Evolutionary conservation across 2,329 filamentous ascomycete genomes (phyloP), one percentile per base, ranked within the genome.

Genomic region (Calonectria pauciramosa): DNA sequence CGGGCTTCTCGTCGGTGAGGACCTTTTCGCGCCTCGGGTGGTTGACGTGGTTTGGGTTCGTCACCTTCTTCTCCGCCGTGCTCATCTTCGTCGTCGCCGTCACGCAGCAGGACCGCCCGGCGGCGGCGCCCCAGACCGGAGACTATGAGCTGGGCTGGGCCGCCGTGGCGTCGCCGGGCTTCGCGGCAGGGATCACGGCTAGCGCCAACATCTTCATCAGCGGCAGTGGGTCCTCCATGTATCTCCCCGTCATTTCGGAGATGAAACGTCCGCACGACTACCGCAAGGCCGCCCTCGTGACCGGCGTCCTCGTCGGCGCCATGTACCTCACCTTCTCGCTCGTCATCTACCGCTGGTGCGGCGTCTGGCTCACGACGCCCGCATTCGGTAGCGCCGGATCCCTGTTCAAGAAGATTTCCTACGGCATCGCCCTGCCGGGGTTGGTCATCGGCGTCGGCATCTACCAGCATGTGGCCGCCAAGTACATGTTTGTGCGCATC

Each of bases 1-100:
- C 77, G 13, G 51, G 66, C 9, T 81, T 79, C 56, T 80, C 80
- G 0, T 71, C 73, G 2, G 71, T 82, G 5, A 72, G 78, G 67
- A 82, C 75, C 75, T 83, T 72, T 67, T 82, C 89, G 2, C 82
- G 88, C 11, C 84, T 91, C 0, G 87, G 92, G 0, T 90, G 91
- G 16, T 90, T 91, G 0, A 80, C 82, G 0, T 83, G 89, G 76
- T 79, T 89, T 36, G 88, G 87, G 65, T 91, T 93, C 80, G 59
- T 92, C 2, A 86, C 86, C 20, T 91, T 91, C 1, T 81, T 87
- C 0, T 80, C 92, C 4, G 92, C 92, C 81, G 86, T 92, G 23
- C 83, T 92, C 23, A 89, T 89, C 16, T 92, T 91, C 71, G 59
- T 80, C 64, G 81, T 78, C 20, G 80, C 56, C 26, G 85, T 90